Base-by-base conservation (phyloP, 2,329 filamentous ascomycete species). In the Scytalidium sp. region DNA sequence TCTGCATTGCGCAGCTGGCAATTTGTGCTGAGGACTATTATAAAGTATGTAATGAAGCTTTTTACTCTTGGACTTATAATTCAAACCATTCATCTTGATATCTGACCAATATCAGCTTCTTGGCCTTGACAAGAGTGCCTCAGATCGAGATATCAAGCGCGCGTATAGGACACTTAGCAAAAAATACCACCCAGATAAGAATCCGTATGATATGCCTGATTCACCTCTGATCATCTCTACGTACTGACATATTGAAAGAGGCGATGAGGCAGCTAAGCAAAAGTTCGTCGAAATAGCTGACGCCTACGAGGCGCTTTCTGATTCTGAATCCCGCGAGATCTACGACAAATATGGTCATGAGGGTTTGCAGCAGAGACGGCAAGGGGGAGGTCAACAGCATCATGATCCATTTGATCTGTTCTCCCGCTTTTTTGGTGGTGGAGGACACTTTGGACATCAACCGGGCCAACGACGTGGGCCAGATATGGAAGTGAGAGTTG, bases 111-210 rank as follows among this genome's bases (percentile, higher is more conserved):
- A 8, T 10, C 45, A 96, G 84, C 73, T 96, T 51, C 82, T 99
- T 21, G 90, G 88, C 48, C 73, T 99, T 56, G 81, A 86, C 63
- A 90, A 83, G 63, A 77, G 85, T 52, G 93, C 93, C 15, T 85
- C 83, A 43, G 91, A 96, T 47, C 85, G 85, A 63, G 87, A 97
- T 62, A 87, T 99, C 67, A 99, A 99, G 71, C 88, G 88, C 42
- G 92, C 94, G 19, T 99, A 99, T 71, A 84, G 92, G 52, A 85
- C 84, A 52, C 78, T 99, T 10, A 95, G 89, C 75, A 97, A 97
- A 71, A 96, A 95, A 68, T 97, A 81, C 69, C 94, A 99, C 66
- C 94, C 94, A 3, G 94, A 99, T 71, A 99, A 99, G 80, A 97
- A 97, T 63, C 91, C 93, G 87, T 94, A 80, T 62, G 87, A 27